Conservation (phyloP, 2,329 filamentous ascomycete genomes). For the Fusarium illudens region DNA sequence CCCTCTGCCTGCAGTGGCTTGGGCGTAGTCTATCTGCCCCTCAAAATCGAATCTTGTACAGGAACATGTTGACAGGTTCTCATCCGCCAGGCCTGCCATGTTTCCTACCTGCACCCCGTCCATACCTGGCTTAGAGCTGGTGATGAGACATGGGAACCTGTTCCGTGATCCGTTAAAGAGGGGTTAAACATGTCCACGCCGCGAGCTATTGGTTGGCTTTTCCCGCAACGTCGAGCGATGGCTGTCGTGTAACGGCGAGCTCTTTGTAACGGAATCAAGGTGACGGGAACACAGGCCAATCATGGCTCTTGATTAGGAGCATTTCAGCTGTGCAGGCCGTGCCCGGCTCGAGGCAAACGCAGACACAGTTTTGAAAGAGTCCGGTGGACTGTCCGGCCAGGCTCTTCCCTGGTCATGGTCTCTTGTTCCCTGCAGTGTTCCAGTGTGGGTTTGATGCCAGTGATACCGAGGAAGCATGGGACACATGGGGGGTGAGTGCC, state of each 20-base stretch:
- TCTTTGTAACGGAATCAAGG: slow-evolving; percentile 19
- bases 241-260: slow-evolving; percentile 33
- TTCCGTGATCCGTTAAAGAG: slow-evolving; percentile 20
- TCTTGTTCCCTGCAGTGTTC: slow-evolving; percentile 17
- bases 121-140: slow-evolving; percentile 5
- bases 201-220: slow-evolving; percentile 24
- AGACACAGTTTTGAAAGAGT: slow-evolving; percentile 32
- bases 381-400: slow-evolving; percentile 21
- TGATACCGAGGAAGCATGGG: slow-evolving; percentile 28
- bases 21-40: background rate
- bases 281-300: slow-evolving; percentile 23
- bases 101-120: slow-evolving; percentile 3
- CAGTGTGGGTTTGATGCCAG: slow-evolving; percentile 19
- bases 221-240: slow-evolving; percentile 16
- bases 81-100: background rate
- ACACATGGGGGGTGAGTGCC: slow-evolving; percentile 5
- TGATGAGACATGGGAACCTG: slow-evolving; percentile 35
- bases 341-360: slow-evolving; percentile 18
- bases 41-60: background rate
- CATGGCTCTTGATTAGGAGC: slow-evolving; percentile 1
- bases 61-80: background rate
- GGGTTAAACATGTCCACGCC: slow-evolving; percentile 9
- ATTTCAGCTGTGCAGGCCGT: slow-evolving; percentile 27
- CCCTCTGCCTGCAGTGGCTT: background rate
- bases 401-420: slow-evolving; percentile 5